A percentile compares a stretch with the other conserved stretches of the same genome.
Evolutionary conservation across 768 basidiomycete genomes (phyloP).

Genomic region (Naganishia kalamii): DNA sequence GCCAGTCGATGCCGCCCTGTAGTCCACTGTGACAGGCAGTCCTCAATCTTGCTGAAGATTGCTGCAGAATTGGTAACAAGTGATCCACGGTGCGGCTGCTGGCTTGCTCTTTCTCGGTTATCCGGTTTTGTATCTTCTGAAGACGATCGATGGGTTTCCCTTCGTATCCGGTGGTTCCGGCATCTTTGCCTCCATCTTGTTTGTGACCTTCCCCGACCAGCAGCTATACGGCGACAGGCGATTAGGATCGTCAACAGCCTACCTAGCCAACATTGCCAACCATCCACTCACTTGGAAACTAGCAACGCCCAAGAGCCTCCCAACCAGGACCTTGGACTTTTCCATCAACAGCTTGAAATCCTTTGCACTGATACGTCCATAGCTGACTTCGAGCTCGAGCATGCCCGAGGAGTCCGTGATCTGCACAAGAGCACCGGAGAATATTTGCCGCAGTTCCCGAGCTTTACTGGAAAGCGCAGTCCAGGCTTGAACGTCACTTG

Average conservation of each 20-base stretch:
- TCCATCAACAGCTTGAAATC: conserved; percentile 37
- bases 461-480: conserved; percentile 28
- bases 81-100: conserved; percentile 34
- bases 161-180: not conserved
- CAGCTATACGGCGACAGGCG: not conserved
- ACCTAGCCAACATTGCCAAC: not conserved
- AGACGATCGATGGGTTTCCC: not conserved
- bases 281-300: conserved; percentile 37
- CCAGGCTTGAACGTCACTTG: conserved; percentile 32
- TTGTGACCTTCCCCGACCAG: not conserved
- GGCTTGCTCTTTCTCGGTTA: conserved; percentile 24
- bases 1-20: conserved; percentile 36
- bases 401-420: conserved; percentile 33
- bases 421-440: conserved; percentile 30
- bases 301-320: conserved; percentile 31
- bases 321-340: conserved; percentile 34
- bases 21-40: conserved; percentile 28
- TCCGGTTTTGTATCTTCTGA: not conserved
- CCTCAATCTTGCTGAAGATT: conserved; percentile 35
- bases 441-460: conserved; percentile 26
- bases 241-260: not conserved
- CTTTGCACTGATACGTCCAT: conserved; percentile 38
- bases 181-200: not conserved
- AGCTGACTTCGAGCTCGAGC: conserved; percentile 42
- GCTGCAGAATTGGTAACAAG: conserved; percentile 41